phyloP scores from a whole-genome alignment of 106 monocot genomes.

The Allium sativum region DNA sequence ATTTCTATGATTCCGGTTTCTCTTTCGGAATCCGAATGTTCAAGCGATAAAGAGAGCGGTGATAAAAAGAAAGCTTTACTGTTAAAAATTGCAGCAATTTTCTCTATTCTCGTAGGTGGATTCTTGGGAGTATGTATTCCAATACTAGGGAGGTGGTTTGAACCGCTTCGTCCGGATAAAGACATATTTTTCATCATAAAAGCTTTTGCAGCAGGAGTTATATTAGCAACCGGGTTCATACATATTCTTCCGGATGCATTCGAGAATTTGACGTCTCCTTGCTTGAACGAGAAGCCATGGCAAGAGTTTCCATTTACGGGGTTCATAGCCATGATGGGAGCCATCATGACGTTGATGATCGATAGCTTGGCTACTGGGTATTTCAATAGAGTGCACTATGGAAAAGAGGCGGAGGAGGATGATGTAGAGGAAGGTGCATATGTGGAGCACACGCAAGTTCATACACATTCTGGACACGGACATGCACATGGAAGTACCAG shows the following conservation, averaged over 20 bases:
- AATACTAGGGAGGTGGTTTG: conserved; percentile 33
- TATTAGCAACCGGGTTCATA: conserved; percentile 55
- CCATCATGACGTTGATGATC: conserved; percentile 44
- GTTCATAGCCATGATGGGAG: conserved; percentile 58
- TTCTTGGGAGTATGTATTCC: conserved; percentile 55
- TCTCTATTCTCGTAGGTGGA: conserved; percentile 47
- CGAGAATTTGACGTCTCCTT: conserved; percentile 39
- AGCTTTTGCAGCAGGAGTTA: conserved; percentile 69
- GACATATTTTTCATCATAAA: conserved; percentile 47
- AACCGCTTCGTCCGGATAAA: conserved; percentile 43
- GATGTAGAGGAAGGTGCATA: not conserved
- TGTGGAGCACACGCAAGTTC: conserved; percentile 1
- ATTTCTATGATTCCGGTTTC: too few relatives aligned
- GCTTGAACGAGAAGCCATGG: conserved; percentile 42
- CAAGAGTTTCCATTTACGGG: conserved; percentile 50
- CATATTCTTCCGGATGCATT: conserved; percentile 63
- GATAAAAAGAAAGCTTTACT: not conserved
- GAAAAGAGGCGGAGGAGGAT: not conserved
- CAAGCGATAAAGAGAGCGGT: too few relatives aligned
- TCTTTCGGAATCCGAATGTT: too few relatives aligned
- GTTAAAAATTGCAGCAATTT: not conserved
- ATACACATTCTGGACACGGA: conserved; percentile 24
- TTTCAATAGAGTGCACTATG: conserved; percentile 14
- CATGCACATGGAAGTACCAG: conserved; percentile 13
- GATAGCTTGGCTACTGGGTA: conserved; percentile 41